Conservation (phyloP, 225 moss, liverwort and hornwort species). For the Thuidium tamariscinum region DNA sequence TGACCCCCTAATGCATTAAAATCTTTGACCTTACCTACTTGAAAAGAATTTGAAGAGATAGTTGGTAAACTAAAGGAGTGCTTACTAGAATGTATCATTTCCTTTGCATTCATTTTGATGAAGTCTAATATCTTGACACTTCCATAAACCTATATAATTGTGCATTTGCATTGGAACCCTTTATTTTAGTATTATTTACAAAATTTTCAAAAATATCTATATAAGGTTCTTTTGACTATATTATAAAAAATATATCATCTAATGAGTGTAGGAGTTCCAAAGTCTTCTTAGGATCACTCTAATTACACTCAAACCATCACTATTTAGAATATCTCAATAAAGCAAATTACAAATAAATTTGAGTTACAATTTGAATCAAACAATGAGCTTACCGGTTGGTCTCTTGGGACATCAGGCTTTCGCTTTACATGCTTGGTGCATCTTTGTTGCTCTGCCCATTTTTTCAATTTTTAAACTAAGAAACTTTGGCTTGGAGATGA, state of each 20-base stretch:
- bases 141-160: slow-evolving; percentile 10
- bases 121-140: slow-evolving; percentile 35
- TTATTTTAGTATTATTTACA: too few species aligned
- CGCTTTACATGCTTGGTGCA: slow-evolving; percentile 44
- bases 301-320: not conserved
- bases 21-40: not conserved
- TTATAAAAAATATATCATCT: not conserved
- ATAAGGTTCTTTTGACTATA: not conserved
- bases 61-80: not conserved
- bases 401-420: slow-evolving; percentile 19
- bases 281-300: fast-evolving
- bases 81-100: slow-evolving; percentile 61
- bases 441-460: slow-evolving; percentile 31
- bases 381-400: not conserved
- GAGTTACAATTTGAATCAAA: not conserved
- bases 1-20: not conserved
- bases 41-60: not conserved
- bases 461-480: not conserved
- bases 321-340: not conserved
- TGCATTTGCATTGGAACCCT: not conserved
- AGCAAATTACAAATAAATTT: not conserved
- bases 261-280: not conserved
- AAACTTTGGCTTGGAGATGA: not conserved
- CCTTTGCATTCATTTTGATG: slow-evolving; percentile 50
- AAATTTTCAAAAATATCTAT: too few species aligned